Percentiles rank a stretch among this genome's conserved stretches.
phyloP scores from a whole-genome alignment of 2,329 filamentous ascomycete genomes.

The Cladosporium sphaerospermum region DNA sequence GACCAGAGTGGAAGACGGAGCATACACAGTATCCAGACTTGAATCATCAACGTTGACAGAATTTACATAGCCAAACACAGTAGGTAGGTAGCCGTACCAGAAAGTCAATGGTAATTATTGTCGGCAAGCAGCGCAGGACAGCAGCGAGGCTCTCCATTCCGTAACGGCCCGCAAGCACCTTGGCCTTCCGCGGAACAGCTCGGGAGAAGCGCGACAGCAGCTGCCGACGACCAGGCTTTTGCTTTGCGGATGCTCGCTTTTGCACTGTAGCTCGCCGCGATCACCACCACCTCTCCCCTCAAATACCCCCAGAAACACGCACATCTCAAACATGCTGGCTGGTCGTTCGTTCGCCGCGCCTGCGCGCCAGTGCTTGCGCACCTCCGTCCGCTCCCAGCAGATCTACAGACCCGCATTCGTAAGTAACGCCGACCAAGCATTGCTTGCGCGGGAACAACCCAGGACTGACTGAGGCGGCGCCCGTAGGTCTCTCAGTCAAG shows the following conservation, averaged over 20 bases:
- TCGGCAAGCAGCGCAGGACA: no score
- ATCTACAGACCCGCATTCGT: constrained; percentile 31
- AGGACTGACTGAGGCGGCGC: neutral
- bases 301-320: constrained; percentile 4
- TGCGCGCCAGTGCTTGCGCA: constrained; percentile 72
- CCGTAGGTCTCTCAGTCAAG: neutral
- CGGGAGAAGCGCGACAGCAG: neutral
- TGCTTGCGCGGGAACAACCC: neutral
- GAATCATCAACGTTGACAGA: no score
- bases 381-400: constrained; percentile 46
- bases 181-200: neutral
- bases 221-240: neutral
- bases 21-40: no score
- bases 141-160: no score
- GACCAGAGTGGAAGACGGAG: neutral
- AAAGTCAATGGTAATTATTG: no score
- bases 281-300: constrained; percentile 9
- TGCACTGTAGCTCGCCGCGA: neutral
- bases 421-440: constrained; percentile 6
- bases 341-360: constrained; percentile 71
- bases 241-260: neutral
- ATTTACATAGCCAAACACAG: no score
- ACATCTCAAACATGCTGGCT: constrained; percentile 64
- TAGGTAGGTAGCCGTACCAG: no score
- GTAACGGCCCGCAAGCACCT: no score